Evolutionary conservation across 768 basidiomycete genomes (phyloP).

Genomic region (Inosperma sp.): DNA sequence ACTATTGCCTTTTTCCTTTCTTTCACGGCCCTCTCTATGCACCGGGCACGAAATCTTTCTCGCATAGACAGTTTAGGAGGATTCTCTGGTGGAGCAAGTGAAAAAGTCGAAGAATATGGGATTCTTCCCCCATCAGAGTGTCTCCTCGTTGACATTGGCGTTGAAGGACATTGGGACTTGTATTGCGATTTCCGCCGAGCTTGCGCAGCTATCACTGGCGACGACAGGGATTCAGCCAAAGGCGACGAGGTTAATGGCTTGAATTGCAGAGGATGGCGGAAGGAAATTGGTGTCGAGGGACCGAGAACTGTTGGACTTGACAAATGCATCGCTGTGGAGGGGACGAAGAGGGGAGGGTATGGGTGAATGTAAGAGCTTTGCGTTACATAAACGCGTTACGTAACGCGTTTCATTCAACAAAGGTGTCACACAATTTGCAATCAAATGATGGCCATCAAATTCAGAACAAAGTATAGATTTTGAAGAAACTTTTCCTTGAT

Average conservation of each 20-base stretch:
- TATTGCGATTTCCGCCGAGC: conserved; percentile 55
- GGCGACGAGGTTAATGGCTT: conserved; percentile 49
- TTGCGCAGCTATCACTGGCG: conserved; percentile 42
- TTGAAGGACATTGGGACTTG: conserved; percentile 36
- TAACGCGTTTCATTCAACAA: too few species aligned
- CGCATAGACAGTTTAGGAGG: conserved; percentile 52
- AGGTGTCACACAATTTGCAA: too few species aligned
- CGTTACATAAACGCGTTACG: conserved; percentile 10
- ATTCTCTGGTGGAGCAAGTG: not conserved
- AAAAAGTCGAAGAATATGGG: not conserved
- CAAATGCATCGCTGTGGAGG: conserved; percentile 14
- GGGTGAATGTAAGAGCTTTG: not conserved
- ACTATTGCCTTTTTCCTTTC: conserved; percentile 48
- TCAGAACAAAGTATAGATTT: too few species aligned
- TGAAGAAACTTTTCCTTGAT: too few species aligned
- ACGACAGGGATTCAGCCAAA: conserved; percentile 42
- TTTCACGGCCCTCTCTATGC: conserved; percentile 55
- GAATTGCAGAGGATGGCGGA: conserved; percentile 27
- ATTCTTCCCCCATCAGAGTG: not conserved
- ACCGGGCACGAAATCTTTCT: conserved; percentile 57
- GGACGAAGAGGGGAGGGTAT: not conserved
- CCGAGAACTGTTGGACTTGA: conserved; percentile 27
- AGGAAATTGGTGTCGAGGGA: conserved; percentile 34
- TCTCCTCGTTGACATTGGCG: conserved; percentile 13
- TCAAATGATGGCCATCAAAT: too few species aligned